Evolutionary conservation across 805 yeast species (phyloP).

Genomic region (Spathaspora sp.): DNA sequence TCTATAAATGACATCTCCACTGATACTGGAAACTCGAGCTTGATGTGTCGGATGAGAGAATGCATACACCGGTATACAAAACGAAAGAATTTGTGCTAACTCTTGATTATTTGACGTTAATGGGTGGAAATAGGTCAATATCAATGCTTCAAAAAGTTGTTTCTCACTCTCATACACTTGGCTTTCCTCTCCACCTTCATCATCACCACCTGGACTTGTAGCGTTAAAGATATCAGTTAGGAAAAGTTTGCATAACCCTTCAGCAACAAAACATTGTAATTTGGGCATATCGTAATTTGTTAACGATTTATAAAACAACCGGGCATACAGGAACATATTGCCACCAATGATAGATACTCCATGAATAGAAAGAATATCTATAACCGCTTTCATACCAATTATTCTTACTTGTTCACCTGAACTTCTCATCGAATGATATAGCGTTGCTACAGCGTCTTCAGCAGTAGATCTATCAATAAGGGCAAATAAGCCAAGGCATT

Average conservation of each 20-base stretch:
- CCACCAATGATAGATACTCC: constrained; percentile 44
- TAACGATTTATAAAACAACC: constrained; percentile 64
- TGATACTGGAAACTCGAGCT: constrained; percentile 55
- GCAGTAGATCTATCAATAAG: constrained; percentile 64
- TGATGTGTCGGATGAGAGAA: constrained; percentile 75
- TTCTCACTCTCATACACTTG: constrained; percentile 26
- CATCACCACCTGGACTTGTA: constrained; percentile 2
- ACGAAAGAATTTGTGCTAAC: constrained; percentile 74
- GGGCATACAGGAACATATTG: constrained; percentile 32
- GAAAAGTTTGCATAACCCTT: constrained; percentile 78
- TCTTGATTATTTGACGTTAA: constrained; percentile 57
- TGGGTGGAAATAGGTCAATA: constrained; percentile 75
- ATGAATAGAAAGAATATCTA: constrained; percentile 75
- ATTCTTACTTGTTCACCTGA: constrained; percentile 60
- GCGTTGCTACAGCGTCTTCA: constrained; percentile 59
- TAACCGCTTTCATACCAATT: constrained; percentile 63
- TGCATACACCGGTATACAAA: constrained; percentile 85
- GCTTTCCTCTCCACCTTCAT: constrained; percentile 12
- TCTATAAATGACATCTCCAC: constrained; percentile 63
- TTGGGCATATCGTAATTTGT: constrained; percentile 54
- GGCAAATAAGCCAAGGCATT: constrained; percentile 77
- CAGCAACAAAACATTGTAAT: constrained; percentile 78
- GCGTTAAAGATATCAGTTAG: constrained; percentile 72
- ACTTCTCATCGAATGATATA: constrained; percentile 64
- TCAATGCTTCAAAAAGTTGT: constrained; percentile 60